Evolutionary conservation across 441 rosid genomes (phyloP).

Genomic region (Populus hybrid): DNA sequence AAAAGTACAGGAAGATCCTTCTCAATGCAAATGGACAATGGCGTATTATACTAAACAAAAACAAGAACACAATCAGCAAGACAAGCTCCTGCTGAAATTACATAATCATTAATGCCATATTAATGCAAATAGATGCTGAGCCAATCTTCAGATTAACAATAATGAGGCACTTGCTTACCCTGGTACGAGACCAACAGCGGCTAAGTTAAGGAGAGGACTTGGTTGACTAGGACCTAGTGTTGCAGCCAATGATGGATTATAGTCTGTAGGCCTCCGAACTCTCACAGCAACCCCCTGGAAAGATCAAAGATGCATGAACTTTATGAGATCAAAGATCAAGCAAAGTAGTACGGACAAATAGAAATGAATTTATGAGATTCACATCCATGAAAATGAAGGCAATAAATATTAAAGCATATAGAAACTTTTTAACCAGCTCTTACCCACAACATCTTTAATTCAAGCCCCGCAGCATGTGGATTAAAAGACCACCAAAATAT

Average conservation of each 20-base stretch:
- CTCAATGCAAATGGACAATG: neutral
- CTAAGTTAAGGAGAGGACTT: conserved; percentile 64
- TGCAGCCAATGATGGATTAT: conserved; percentile 80
- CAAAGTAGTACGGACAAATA: neutral
- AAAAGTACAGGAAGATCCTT: neutral
- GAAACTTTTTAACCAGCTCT: neutral
- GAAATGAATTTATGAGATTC: neutral
- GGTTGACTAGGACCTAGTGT: conserved; percentile 93
- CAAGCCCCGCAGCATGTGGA: neutral
- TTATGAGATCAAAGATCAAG: too few species aligned
- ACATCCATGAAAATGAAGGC: neutral
- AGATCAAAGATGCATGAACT: neutral
- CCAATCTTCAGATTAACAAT: neutral
- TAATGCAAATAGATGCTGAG: neutral
- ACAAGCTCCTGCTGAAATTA: neutral
- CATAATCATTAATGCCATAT: neutral
- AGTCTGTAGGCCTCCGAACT: conserved; percentile 91
- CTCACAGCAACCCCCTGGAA: conserved; percentile 82
- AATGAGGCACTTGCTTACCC: conserved; percentile 23
- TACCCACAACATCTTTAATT: neutral
- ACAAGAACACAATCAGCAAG: neutral
- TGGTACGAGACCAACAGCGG: conserved; percentile 78
- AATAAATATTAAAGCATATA: neutral
- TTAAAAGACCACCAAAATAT: neutral
- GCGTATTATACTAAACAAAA: neutral